Base-by-base conservation (phyloP, 225 moss, liverwort and hornwort genomes). In the Ulota crispa region DNA sequence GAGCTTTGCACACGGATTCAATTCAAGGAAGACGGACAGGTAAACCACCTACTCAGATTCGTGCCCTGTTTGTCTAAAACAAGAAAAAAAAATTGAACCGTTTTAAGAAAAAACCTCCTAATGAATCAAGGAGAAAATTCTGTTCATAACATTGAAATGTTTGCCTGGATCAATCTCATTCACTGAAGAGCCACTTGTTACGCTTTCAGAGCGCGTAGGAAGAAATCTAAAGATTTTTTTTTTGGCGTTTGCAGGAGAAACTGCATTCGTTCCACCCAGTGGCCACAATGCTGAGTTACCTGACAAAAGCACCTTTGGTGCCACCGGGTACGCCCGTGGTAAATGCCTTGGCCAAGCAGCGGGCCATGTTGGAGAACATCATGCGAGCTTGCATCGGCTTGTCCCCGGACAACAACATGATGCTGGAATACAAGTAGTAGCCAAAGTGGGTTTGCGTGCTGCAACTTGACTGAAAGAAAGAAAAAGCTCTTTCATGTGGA, bases 321-420 rank as follows among this genome's bases (percentile, higher is more conserved):
- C 77, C 81, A 1, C 37, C 77, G 9, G 57, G 91, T 26, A 94
- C 92, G 1, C 93, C 89, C 18, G 86, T 93, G 36, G 93, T 94
- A 27, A 96, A 93, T 18, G 93, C 92, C 8, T 81, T 96, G 85
- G 90, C 92, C 9, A 96, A 96, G 83, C 91, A 93, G 83, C 60
- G 90, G 23, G 93, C 93, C 6, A 94, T 94, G 94, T 73, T 96
- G 84, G 93, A 96, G 83, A 94, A 94, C 28, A 89, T 94, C 37
- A 94, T 94, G 90, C 91, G 90, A 19, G 94, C 93, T 9, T 96
- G 93, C 82, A 88, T 93, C 57, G 89, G 93, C 7, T 47, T 96
- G 20, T 86, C 89, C 60, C 94, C 90, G 4, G 89, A 96, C 69
- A 94, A 93, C 80, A 92, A 94, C 81, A 94, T 93, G 94, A 93